A percentile compares a stretch with the other conserved stretches of the same genome.
Evolutionary conservation across 2,329 filamentous ascomycete species (phyloP).

Genomic region (Lasiodiplodia sp.): DNA sequence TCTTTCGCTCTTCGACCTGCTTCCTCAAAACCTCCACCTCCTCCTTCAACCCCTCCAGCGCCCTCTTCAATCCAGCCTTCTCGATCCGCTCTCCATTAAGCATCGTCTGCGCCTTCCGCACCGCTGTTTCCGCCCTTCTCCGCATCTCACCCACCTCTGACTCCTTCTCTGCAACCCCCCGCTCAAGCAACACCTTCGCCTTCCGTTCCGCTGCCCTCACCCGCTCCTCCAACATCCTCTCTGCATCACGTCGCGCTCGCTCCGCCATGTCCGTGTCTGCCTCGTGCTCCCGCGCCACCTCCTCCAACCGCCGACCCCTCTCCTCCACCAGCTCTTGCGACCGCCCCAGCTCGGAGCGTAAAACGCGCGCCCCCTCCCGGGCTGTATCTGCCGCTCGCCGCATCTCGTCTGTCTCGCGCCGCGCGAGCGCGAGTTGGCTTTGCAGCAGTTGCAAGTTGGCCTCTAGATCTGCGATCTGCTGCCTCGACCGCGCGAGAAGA

Average conservation of each 20-base stretch:
- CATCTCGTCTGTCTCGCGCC: not conserved
- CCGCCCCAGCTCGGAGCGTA: constrained; percentile 16
- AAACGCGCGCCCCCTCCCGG: constrained; percentile 14
- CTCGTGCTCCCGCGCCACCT: not conserved
- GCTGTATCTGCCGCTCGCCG: not conserved
- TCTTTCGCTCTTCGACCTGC: constrained; percentile 2
- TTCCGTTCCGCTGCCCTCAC: not conserved
- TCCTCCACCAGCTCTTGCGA: not conserved
- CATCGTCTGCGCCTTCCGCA: constrained; percentile 14
- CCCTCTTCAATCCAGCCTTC: constrained; percentile 16
- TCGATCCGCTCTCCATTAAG: constrained; percentile 21
- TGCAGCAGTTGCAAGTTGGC: constrained; percentile 18
- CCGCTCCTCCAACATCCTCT: not conserved
- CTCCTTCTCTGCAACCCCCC: constrained; percentile 4
- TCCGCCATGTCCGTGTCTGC: not conserved
- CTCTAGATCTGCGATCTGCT: constrained; percentile 23
- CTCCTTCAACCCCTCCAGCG: constrained; percentile 7
- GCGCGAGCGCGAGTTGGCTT: constrained; percentile 15
- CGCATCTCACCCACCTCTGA: constrained; percentile 11
- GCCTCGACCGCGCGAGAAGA: constrained; percentile 13
- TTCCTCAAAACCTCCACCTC: constrained; percentile 18
- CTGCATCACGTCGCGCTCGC: constrained; percentile 2
- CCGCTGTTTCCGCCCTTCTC: constrained; percentile 21
- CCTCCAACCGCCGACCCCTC: not conserved
- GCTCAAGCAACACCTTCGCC: constrained; percentile 3